These are phyloP conservation scores for Blastocrithidia nonstop DNA, from an alignment of 208 protist species.

Conservation along the genomic window DNA sequence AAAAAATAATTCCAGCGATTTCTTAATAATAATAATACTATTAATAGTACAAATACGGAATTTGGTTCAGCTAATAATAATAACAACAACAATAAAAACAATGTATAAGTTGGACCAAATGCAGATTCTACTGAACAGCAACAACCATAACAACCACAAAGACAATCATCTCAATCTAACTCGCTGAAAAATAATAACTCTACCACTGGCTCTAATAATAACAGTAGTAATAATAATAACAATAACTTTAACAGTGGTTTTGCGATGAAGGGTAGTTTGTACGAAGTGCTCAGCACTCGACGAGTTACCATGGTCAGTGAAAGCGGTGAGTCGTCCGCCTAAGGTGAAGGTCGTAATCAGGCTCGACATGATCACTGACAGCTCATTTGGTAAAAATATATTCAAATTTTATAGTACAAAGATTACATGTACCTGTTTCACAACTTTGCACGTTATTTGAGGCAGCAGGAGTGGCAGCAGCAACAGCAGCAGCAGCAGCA, in stretches of 20 bases:
- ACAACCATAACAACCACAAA: too few relatives aligned
- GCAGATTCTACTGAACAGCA: too few relatives aligned
- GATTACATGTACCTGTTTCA: not conserved
- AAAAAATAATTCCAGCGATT: too few relatives aligned
- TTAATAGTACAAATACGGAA: too few relatives aligned
- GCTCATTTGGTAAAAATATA: conserved; percentile 9
- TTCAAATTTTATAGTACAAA: conserved; percentile 1
- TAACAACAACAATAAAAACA: too few relatives aligned
- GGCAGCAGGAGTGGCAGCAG: not conserved
- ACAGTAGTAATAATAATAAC: conserved; percentile 2
- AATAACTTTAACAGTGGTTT: not conserved
- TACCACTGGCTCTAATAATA: too few relatives aligned
- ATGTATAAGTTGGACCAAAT: too few relatives aligned
- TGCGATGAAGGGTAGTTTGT: not conserved
- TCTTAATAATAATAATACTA: too few relatives aligned
- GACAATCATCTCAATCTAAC: too few relatives aligned
- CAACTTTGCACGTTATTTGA: not conserved
- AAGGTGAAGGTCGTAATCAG: conserved; percentile 4
- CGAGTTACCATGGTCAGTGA: not conserved
- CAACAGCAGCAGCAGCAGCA: not conserved
- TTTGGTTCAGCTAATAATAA: too few relatives aligned
- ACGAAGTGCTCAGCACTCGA: not conserved
- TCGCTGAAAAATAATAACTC: too few relatives aligned
- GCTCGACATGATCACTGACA: conserved; percentile 7
- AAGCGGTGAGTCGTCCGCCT: conserved; percentile 1